Conservation (phyloP, 208 protist species). For the Leishmania mexicana region DNA sequence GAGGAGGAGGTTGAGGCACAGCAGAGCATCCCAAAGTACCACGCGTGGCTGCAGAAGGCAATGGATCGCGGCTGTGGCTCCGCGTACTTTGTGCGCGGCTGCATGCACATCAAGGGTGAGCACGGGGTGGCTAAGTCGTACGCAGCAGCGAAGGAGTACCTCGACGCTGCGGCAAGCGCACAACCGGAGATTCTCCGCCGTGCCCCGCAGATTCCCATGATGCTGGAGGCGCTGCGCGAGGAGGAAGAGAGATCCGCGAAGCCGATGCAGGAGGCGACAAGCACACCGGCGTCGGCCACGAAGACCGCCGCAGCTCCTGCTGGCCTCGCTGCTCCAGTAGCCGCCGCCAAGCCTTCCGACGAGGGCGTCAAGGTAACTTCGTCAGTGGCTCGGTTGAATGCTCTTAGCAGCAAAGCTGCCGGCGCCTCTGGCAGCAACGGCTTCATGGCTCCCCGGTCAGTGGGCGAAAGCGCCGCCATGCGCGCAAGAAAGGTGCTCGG, state of each 20-base stretch:
- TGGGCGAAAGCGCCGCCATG: constrained; percentile 19
- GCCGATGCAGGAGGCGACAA: not conserved
- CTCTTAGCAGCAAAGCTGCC: constrained; percentile 35
- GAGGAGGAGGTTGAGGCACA: constrained; percentile 66
- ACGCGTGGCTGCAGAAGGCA: constrained; percentile 85
- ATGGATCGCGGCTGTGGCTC: constrained; percentile 85
- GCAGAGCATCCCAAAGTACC: constrained; percentile 74
- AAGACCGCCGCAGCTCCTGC: not conserved
- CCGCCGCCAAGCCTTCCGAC: constrained; percentile 4
- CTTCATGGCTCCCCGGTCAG: constrained; percentile 13
- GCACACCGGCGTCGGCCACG: constrained; percentile 4
- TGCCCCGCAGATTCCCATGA: constrained; percentile 56
- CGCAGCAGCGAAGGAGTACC: constrained; percentile 68
- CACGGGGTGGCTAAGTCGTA: constrained; percentile 79
- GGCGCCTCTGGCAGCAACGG: constrained; percentile 10
- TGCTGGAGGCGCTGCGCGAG: constrained; percentile 70
- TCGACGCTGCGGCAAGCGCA: constrained; percentile 57
- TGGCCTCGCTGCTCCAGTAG: not conserved
- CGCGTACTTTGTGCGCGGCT: constrained; percentile 87
- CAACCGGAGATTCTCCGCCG: constrained; percentile 74
- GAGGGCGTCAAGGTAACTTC: constrained; percentile 49
- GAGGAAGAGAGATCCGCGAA: constrained; percentile 45
- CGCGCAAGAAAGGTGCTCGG: constrained; percentile 39
- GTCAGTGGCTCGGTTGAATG: constrained; percentile 60
- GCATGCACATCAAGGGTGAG: constrained; percentile 86